Evolutionary conservation across 2,329 filamentous ascomycete genomes (phyloP), one percentile per base, ranked within the genome.

Genomic region (Aspergillus pseudonomiae): DNA sequence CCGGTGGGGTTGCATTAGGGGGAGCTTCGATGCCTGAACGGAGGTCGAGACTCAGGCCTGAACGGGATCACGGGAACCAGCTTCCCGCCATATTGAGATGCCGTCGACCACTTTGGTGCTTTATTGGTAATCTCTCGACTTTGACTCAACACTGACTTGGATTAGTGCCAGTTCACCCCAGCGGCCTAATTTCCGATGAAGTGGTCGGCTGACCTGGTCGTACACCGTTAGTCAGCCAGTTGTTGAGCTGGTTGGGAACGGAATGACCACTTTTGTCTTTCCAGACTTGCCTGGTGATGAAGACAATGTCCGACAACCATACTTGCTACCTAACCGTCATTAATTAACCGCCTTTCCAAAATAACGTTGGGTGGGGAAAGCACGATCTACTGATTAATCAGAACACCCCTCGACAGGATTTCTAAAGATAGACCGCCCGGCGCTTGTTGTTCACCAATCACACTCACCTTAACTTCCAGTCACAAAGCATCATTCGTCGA

Each of bases 371-470:
- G 52, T 55, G 52, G 52, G 32, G 34, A 36, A 28, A 24, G 3
- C 52, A 39, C 21, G 34, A 55, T 26, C 32, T 39, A 39, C 52
- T 24, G 19, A 54, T 55, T 12, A 36, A 52, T 59, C 34, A 52
- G 30, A 34, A 28, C 30, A 43, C 10, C 28, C 39, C 21, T 43
- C 28, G 30, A 59, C n/a, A 43, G 30, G 7, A 32, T 56, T 68
- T 68, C 73, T 75, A 75, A 75, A 73, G 63, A 73, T 75, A 75
- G 72, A 64, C 61, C 57, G 54, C 59, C 52, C 67, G 68, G 74
- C 74, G 74, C 71, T 67, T 74, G 71, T 57, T 63, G 46, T 57
- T 36, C 24, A 36, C 65, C 68, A 68, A 71, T 73, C 67, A 75
- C 60, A 57, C 58, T 32, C 60, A 61, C 56, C 56, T 52, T 52